phyloP scores from a whole-genome alignment of 2,329 filamentous ascomycete genomes.

The Intubia oerlemansii region DNA sequence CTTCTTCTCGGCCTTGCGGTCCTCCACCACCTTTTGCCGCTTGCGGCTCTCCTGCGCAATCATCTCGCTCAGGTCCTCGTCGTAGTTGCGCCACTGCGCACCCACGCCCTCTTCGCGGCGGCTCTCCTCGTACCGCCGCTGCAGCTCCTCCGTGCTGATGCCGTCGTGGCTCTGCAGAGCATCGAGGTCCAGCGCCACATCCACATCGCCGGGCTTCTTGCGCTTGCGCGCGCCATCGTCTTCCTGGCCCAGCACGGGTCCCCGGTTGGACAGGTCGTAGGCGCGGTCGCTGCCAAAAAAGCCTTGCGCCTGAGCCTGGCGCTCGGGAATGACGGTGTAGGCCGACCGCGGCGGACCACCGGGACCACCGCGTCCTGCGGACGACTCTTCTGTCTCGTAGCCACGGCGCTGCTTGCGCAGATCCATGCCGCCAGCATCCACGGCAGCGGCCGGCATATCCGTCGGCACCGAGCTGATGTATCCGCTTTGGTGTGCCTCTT shows the following conservation, averaged over 20 bases:
- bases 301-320: constrained; percentile 63
- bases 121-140: constrained; percentile 57
- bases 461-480: constrained; percentile 63
- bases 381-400: constrained; percentile 67
- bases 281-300: constrained; percentile 93
- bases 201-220: constrained; percentile 92
- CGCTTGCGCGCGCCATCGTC: constrained; percentile 54
- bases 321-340: constrained; percentile 79
- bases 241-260: constrained; percentile 58
- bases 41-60: constrained; percentile 87
- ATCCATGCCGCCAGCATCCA: constrained; percentile 67
- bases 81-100: constrained; percentile 40
- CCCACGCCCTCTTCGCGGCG: constrained; percentile 42
- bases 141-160: constrained; percentile 67
- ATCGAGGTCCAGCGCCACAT: constrained; percentile 79
- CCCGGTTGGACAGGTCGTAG: constrained; percentile 54
- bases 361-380: too few relatives aligned
- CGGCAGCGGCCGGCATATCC: constrained; percentile 47
- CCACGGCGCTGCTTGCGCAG: constrained; percentile 71
- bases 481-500: constrained; percentile 59
- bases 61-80: constrained; percentile 88
- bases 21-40: constrained; percentile 70
- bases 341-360: constrained; percentile 44
- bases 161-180: constrained; percentile 52
- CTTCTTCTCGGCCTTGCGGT: constrained; percentile 39